These are phyloP conservation scores for Colletotrichum shisoi DNA, from an alignment of 2,329 filamentous ascomycete genomes.

Conservation along the genomic window DNA sequence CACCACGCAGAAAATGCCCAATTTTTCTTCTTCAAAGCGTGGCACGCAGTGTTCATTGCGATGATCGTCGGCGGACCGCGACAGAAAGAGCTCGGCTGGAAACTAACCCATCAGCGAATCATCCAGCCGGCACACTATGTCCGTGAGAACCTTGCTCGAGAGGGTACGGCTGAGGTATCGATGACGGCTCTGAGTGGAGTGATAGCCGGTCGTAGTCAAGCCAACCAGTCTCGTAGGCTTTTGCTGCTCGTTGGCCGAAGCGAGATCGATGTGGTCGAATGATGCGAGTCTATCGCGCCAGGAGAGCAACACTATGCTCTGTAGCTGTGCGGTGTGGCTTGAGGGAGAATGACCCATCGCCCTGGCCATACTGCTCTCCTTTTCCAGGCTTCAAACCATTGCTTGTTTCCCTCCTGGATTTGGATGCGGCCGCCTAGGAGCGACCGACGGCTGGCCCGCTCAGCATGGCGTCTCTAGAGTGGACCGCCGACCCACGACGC, in stretches of 20 bases:
- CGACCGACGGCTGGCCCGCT: background rate
- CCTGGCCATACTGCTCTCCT: background rate
- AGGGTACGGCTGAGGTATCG: background rate
- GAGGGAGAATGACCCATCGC: conserved; percentile 3
- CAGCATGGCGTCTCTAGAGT: background rate
- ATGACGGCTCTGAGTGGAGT: conserved; percentile 14
- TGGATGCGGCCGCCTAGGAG: background rate
- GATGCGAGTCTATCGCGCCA: background rate
- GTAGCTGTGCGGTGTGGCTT: conserved; percentile 28
- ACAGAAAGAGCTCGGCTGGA: conserved; percentile 5
- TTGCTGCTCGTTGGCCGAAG: background rate
- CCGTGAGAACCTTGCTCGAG: background rate
- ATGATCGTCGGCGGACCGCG: background rate
- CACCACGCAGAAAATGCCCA: background rate
- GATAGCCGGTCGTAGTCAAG: background rate
- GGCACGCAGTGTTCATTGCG: background rate
- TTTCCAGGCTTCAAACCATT: too few species aligned
- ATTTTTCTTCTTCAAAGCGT: background rate
- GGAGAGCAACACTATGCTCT: conserved; percentile 3
- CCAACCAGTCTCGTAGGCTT: background rate
- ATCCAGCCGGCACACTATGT: background rate
- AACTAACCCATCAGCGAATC: conserved; percentile 11
- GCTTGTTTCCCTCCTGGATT: background rate
- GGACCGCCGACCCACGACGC: too few species aligned
- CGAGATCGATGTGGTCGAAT: background rate